These are phyloP conservation scores for Hypoxylon sp. DNA, from an alignment of 2,329 filamentous ascomycete species.

Conservation along the genomic window DNA sequence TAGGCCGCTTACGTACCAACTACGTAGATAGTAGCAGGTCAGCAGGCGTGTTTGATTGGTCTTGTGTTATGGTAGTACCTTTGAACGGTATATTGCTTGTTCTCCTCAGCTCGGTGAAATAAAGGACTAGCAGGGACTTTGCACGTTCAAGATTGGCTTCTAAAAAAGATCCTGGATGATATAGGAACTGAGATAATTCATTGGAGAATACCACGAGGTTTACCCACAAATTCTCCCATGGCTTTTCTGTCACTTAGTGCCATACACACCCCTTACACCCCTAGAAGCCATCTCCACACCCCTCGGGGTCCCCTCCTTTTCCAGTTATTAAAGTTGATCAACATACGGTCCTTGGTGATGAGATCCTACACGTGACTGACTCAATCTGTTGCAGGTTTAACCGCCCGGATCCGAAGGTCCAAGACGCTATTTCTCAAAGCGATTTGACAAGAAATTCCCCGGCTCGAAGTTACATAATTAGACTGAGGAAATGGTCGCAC, in stretches of 20 bases:
- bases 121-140: constrained; percentile 27
- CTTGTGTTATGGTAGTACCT: constrained; percentile 1
- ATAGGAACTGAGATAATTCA: constrained; percentile 1
- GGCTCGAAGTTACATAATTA: constrained; percentile 19
- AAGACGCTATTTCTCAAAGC: constrained; percentile 14
- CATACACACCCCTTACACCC: neutral
- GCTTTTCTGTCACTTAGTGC: constrained; percentile 17
- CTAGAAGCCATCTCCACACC: constrained; percentile 17
- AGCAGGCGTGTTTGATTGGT: constrained; percentile 1
- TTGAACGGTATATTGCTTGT: constrained; percentile 3
- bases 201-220: constrained; percentile 25
- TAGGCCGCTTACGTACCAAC: neutral
- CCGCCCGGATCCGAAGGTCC: constrained; percentile 8
- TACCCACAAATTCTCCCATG: constrained; percentile 27
- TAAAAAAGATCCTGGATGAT: constrained; percentile 19
- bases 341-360: constrained; percentile 23
- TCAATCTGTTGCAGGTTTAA: constrained; percentile 8
- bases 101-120: constrained; percentile 39
- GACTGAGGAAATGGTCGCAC: neutral
- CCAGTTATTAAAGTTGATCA: constrained; percentile 42
- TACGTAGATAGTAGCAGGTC: neutral
- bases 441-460: constrained; percentile 14
- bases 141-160: constrained; percentile 17
- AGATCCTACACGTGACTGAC: constrained; percentile 34
- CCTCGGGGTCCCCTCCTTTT: constrained; percentile 41